Conservation (phyloP, 768 basidiomycete genomes). For the Pholiota molesta region DNA sequence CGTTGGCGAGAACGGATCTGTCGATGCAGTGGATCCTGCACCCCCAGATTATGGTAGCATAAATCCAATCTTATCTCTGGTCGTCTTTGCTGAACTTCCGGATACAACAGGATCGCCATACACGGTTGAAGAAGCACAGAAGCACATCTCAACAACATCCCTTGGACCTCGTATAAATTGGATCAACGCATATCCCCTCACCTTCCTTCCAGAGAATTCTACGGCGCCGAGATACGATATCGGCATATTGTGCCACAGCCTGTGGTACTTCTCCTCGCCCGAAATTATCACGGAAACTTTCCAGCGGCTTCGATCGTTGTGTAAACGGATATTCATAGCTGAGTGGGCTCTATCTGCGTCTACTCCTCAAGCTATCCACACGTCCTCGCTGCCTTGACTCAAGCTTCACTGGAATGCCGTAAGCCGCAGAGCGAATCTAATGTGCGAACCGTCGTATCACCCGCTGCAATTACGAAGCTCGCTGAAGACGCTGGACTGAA, state of each 20-base stretch:
- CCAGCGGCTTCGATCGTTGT: not conserved
- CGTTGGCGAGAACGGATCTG: constrained; percentile 14
- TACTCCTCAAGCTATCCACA: constrained; percentile 10
- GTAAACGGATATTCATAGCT: constrained; percentile 12
- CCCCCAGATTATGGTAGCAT: constrained; percentile 15
- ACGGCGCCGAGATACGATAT: constrained; percentile 8
- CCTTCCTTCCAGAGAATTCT: constrained; percentile 3
- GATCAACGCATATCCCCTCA: constrained; percentile 9
- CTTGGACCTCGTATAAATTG: constrained; percentile 16
- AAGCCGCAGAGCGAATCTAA: constrained; percentile 11
- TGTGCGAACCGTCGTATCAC: constrained; percentile 17
- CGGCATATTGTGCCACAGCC: constrained; percentile 11
- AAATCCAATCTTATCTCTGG: not conserved
- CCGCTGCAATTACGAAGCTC: constrained; percentile 9
- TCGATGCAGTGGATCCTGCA: constrained; percentile 16
- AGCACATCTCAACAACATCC: constrained; percentile 7
- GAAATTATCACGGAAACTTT: constrained; percentile 7
- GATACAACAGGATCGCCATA: constrained; percentile 10
- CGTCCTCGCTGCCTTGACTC: constrained; percentile 13
- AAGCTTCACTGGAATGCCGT: constrained; percentile 14
- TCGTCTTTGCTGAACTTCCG: not conserved
- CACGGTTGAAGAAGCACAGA: constrained; percentile 14
- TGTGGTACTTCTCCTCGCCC: constrained; percentile 19
- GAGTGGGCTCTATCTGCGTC: constrained; percentile 12
- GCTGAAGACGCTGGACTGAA: constrained; percentile 4